phyloP scores from a whole-genome alignment of 257 asterid genomes.

The Orobanche coerulescens region DNA sequence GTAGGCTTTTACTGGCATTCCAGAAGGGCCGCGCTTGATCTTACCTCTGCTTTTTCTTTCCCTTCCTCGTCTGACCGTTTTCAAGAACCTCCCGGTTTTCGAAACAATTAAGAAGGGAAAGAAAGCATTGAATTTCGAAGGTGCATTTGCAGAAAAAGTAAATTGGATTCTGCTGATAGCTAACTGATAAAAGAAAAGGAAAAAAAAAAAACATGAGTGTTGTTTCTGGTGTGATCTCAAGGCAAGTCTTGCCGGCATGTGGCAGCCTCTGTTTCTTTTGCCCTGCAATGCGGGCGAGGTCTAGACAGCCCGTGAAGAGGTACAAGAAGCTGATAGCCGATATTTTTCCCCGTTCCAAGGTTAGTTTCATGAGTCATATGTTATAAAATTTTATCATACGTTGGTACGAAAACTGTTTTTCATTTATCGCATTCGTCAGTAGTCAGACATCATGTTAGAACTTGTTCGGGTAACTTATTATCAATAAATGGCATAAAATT shows the following conservation, averaged over 20 bases:
- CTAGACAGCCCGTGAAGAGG: constrained; percentile 98
- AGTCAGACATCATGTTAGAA: neutral
- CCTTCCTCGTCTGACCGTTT: constrained; percentile 38
- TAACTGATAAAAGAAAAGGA: neutral
- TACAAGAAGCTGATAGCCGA: constrained; percentile 94
- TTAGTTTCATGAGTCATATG: constrained; percentile 31
- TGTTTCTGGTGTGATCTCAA: constrained; percentile 78
- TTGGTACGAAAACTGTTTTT: neutral
- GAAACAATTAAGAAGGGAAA: constrained; percentile 56
- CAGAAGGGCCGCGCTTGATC: constrained; percentile 35
- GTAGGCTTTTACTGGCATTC: constrained; percentile 61
- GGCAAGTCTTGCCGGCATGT: constrained; percentile 93
- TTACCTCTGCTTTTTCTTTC: constrained; percentile 57
- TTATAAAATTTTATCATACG: neutral
- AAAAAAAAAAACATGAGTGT: constrained; percentile 54
- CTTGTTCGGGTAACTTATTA: neutral
- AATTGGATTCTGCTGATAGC: constrained; percentile 1
- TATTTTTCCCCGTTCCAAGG: constrained; percentile 75
- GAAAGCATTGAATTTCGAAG: constrained; percentile 39
- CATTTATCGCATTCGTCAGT: neutral
- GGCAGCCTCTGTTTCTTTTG: constrained; percentile 91
- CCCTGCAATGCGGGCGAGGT: constrained; percentile 84
- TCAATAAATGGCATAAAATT: neutral
- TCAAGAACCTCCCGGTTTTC: constrained; percentile 19
- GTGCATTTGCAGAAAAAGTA: constrained; percentile 15